A percentile compares a stretch with the other conserved stretches of the same genome.
These are phyloP conservation scores for Calophaca sinica DNA, from an alignment of 306 rosid genomes.

Conservation along the genomic window DNA sequence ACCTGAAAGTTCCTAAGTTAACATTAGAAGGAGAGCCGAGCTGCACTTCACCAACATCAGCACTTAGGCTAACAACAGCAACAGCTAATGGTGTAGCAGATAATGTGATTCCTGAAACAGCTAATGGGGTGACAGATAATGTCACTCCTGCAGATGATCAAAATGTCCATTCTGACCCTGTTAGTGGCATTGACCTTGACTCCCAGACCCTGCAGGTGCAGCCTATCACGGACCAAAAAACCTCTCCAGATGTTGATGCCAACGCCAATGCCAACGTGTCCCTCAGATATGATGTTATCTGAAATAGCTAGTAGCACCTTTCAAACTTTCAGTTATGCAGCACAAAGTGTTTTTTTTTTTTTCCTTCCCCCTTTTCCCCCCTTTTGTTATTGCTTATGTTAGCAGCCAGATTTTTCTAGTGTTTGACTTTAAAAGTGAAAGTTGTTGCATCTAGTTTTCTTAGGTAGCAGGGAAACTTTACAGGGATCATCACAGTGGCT, in stretches of 20 bases:
- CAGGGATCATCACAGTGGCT: not conserved
- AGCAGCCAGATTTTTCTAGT: not conserved
- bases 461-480: not conserved
- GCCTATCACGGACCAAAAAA: constrained; percentile 8
- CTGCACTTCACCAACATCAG: constrained; percentile 43
- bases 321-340: not conserved
- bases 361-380: too few relatives aligned
- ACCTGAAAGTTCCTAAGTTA: constrained; percentile 32
- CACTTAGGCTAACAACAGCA: constrained; percentile 11
- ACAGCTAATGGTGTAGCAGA: constrained; percentile 14
- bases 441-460: constrained; percentile 6
- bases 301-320: not conserved
- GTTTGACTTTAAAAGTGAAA: constrained; percentile 7
- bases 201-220: not conserved
- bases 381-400: not conserved
- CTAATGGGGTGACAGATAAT: not conserved
- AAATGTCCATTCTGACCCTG: constrained; percentile 7
- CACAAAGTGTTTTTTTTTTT: not conserved
- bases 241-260: constrained; percentile 24
- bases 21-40: constrained; percentile 24
- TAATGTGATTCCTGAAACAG: constrained; percentile 3
- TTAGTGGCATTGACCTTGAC: constrained; percentile 9
- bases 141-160: constrained; percentile 7
- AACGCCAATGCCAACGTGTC: not conserved
- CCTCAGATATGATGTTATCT: constrained; percentile 8